Evolutionary conservation across 257 asterid genomes (phyloP), one percentile per base, ranked within the genome.

Genomic region (Solanum paucissectum): DNA sequence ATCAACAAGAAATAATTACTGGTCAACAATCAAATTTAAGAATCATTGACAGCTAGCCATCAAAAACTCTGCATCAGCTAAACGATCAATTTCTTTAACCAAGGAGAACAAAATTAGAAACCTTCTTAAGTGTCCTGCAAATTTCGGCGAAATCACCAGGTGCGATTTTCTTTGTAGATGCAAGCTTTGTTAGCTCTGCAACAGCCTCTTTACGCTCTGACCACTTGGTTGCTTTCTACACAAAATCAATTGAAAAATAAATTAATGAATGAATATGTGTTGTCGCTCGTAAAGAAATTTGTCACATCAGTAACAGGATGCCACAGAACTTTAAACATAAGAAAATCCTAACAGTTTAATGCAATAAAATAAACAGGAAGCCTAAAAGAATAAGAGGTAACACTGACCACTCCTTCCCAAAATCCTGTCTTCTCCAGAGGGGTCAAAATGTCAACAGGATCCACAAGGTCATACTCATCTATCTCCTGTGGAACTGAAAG

Each of bases 321-420:
- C 69, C 38, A 32, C 69, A 49, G 20, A 49, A 82, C 9, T 9
- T 82, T 29, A 49, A 52, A 40, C 83, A 34, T 49, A 5, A 49
- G 34, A 37, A n/a, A 16, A 29, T 16, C 16, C 66, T 25, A 38
- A 44, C 52, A 36, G 79, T 36, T 60, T 18, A 38, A 62, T 79
- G 37, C 52, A 69, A 82, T 32, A 49, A 46, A 49, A 82, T 82
- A n/a, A 29, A 81, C 68, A 46, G 62, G 85, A 86, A 60, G 20
- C 62, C 44, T 83, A 75, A 52, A 75, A 79, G 84, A 85, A 44
- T 34, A 33, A 66, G 73, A 89, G 55, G 87, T 83, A 87, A 71
- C 81, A 93, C 96, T 89, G 79, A 97, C 99, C 94, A 97, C 99
- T 90, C 99, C 98, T 87, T 97, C 98, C 99, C 99, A 97, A 92